Conservation (phyloP, 495 filamentous ascomycete species). For the Podospora anserina region DNA sequence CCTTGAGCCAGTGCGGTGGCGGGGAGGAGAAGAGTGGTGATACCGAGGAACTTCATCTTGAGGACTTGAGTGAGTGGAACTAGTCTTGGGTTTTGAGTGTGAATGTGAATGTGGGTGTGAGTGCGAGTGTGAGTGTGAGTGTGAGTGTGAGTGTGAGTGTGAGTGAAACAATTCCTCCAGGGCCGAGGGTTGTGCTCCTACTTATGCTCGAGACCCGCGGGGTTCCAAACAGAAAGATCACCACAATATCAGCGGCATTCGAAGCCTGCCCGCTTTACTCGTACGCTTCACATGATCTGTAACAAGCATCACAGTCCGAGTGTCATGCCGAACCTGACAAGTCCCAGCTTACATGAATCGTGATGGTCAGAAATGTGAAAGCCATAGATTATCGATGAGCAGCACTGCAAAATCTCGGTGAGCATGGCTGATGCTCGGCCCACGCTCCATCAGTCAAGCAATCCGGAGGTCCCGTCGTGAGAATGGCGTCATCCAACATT, state of each 20-base stretch:
- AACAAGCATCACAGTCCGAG: too few relatives aligned
- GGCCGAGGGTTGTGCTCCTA: background rate
- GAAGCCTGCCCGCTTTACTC: too few relatives aligned
- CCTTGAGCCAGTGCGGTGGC: background rate
- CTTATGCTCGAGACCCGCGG: background rate
- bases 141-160: background rate
- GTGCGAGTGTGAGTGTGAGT: too few relatives aligned
- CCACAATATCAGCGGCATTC: too few relatives aligned
- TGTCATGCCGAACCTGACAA: too few relatives aligned
- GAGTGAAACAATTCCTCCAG: background rate
- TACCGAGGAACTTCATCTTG: background rate
- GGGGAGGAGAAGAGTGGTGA: background rate
- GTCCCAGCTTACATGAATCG: too few relatives aligned
- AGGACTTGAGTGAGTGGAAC: background rate
- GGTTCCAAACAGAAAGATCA: background rate
- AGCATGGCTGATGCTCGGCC: too few relatives aligned
- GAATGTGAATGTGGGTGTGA: too few relatives aligned
- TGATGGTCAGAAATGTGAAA: too few relatives aligned
- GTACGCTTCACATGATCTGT: too few relatives aligned
- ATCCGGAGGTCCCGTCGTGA: background rate
- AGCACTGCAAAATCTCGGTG: too few relatives aligned
- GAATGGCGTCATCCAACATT: background rate
- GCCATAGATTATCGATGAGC: too few relatives aligned
- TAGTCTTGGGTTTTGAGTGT: background rate
- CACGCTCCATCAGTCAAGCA: background rate